Percentiles rank a stretch among this genome's conserved stretches.
Conservation (phyloP, 2,329 filamentous ascomycete genomes). For the Fusarium subtropicale region DNA sequence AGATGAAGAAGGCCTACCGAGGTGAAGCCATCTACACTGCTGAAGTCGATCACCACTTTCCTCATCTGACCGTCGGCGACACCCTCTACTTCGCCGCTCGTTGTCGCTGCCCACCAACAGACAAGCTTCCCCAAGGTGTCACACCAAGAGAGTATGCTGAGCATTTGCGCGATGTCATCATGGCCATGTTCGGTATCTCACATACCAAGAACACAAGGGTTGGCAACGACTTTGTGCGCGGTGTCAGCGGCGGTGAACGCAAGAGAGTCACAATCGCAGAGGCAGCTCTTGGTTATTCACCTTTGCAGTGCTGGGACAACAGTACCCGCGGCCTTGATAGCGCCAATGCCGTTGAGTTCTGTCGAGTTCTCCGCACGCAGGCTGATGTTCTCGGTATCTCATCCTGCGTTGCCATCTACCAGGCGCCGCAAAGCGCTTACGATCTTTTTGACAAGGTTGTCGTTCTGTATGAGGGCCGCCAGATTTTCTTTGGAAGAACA, state of each 20-base stretch:
- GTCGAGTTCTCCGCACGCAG: constrained; percentile 68
- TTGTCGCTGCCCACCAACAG: constrained; percentile 66
- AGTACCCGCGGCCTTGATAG: constrained; percentile 73
- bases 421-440: constrained; percentile 60
- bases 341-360: constrained; percentile 73
- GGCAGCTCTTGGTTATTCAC: constrained; percentile 51
- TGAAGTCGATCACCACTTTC: constrained; percentile 83
- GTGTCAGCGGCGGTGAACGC: constrained; percentile 64
- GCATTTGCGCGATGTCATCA: constrained; percentile 74
- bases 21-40: constrained; percentile 87
- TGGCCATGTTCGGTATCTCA: constrained; percentile 76
- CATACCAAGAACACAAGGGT: constrained; percentile 76
- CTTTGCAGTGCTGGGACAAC: constrained; percentile 77
- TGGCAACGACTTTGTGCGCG: constrained; percentile 74
- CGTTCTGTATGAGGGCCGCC: constrained; percentile 74
- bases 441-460: constrained; percentile 74
- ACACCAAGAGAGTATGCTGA: constrained; percentile 62
- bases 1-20: constrained; percentile 79
- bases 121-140: constrained; percentile 66
- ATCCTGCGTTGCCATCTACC: constrained; percentile 72
- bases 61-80: constrained; percentile 77
- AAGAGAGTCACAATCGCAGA: constrained; percentile 55
- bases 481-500: constrained; percentile 61
- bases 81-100: constrained; percentile 79
- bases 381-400: constrained; percentile 70